phyloP scores from a whole-genome alignment of 1,139 yeast genomes.

The Saccharomyces hybrid region DNA sequence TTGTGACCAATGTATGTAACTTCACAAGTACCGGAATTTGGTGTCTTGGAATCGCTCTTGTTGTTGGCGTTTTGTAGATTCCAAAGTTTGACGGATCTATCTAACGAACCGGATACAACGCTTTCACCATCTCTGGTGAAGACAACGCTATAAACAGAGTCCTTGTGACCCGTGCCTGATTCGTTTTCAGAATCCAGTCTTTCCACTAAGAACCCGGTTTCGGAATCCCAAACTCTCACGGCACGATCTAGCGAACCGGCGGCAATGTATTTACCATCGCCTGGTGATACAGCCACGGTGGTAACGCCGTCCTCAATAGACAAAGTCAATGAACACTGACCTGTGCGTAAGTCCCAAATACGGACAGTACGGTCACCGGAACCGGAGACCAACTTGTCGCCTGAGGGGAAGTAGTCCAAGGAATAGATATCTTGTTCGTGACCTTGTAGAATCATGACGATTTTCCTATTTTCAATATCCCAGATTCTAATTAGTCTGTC shows the following conservation, averaged over 20 bases:
- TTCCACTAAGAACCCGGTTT: conserved; percentile 88
- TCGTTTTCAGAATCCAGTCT: conserved; percentile 86
- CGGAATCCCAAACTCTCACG: conserved; percentile 95
- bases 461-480: conserved; percentile 85
- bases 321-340: conserved; percentile 83
- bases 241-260: conserved; percentile 96
- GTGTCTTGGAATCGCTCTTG: conserved; percentile 23
- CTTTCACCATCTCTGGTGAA: conserved; percentile 89
- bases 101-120: conserved; percentile 90
- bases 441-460: conserved; percentile 82
- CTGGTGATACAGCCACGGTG: conserved; percentile 91
- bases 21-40: conserved; percentile 58
- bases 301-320: conserved; percentile 97
- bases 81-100: conserved; percentile 95
- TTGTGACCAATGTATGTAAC: conserved; percentile 94
- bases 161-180: conserved; percentile 89
- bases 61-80: conserved; percentile 51
- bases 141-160: conserved; percentile 91
- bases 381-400: conserved; percentile 89
- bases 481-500: conserved; percentile 94
- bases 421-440: conserved; percentile 98
- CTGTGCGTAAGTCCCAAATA: conserved; percentile 91
- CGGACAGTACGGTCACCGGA: conserved; percentile 96
- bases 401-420: conserved; percentile 91
- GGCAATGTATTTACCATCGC: conserved; percentile 87